These are phyloP conservation scores for Carallia brachiata DNA, from an alignment of 345 rosid genomes.

Conservation along the genomic window DNA sequence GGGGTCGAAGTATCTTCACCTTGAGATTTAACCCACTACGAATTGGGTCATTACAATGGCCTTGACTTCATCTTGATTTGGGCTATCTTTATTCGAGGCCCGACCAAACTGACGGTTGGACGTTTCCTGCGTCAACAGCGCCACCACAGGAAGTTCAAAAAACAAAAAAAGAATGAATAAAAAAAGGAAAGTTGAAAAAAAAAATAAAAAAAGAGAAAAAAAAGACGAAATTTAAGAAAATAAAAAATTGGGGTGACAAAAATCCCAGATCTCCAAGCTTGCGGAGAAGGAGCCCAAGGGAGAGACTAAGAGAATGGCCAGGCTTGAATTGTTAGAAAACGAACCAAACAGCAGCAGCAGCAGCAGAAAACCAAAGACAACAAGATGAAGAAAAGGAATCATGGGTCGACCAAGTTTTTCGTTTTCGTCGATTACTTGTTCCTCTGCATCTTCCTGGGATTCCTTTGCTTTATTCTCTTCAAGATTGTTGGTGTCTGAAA, in stretches of 20 bases:
- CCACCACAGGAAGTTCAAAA: no score
- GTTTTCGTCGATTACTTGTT: constrained; percentile 69
- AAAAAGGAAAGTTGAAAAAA: no score
- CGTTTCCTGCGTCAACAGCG: no score
- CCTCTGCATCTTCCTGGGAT: constrained; percentile 42
- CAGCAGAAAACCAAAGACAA: constrained; percentile 19
- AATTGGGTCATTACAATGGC: no score
- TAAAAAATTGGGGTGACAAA: not conserved
- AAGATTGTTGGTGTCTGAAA: constrained; percentile 33
- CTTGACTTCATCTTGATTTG: no score
- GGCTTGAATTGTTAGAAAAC: constrained; percentile 14
- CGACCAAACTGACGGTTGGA: no score
- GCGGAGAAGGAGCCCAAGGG: not conserved
- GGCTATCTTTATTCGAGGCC: no score
- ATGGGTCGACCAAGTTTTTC: constrained; percentile 62
- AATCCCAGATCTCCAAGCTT: constrained; percentile 8
- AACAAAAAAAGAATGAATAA: no score
- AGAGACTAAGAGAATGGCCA: constrained; percentile 13
- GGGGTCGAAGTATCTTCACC: no score
- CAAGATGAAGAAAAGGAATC: constrained; percentile 41
- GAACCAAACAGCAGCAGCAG: constrained; percentile 9
- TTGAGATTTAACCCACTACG: no score
- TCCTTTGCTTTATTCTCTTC: constrained; percentile 57
- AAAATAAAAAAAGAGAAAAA: no score
- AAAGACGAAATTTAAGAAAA: no score